phyloP scores from a whole-genome alignment of 805 yeast species.

The Candida pseudoglaebosa region DNA sequence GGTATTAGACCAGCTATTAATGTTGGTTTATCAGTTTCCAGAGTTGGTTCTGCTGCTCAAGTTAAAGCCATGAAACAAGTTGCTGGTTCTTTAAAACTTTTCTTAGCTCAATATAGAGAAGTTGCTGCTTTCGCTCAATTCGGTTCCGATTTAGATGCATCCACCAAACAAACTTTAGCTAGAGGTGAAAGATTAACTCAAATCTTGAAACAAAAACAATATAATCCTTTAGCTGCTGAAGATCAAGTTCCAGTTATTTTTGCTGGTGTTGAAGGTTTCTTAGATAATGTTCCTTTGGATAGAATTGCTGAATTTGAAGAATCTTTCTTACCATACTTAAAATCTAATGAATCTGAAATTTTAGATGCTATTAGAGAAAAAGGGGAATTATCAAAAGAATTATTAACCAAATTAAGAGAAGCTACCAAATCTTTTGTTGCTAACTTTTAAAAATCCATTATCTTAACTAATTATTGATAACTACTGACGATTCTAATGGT shows the following conservation, averaged over 20 bases:
- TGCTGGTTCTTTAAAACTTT: slow-evolving; percentile 99
- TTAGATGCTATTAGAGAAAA: slow-evolving; percentile 77
- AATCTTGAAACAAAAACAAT: slow-evolving; percentile 97
- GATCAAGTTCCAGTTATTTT: slow-evolving; percentile 97
- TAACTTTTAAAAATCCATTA: slow-evolving; percentile 53
- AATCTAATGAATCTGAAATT: slow-evolving; percentile 83
- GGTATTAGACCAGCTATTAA: slow-evolving; percentile 99
- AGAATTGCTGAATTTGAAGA: slow-evolving; percentile 89
- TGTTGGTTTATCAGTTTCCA: slow-evolving; percentile 99
- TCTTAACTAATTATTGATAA: slow-evolving; percentile 4
- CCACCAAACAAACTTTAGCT: slow-evolving; percentile 96
- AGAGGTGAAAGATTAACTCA: slow-evolving; percentile 99
- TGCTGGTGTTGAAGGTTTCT: slow-evolving; percentile 99
- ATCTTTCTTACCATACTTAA: slow-evolving; percentile 87
- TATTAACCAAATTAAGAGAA: slow-evolving; percentile 79
- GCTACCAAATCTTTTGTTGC: slow-evolving; percentile 92
- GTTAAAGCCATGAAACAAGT: slow-evolving; percentile 99
- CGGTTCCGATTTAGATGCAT: slow-evolving; percentile 99
- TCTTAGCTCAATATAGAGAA: slow-evolving; percentile 99
- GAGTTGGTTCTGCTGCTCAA: slow-evolving; percentile 99
- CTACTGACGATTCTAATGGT: slow-evolving; percentile 6
- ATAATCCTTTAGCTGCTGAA: slow-evolving; percentile 94
- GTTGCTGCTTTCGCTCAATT: slow-evolving; percentile 99
- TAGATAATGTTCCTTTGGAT: slow-evolving; percentile 80
- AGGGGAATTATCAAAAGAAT: slow-evolving; percentile 89